phyloP scores from a whole-genome alignment of 1,284 basidiomycete genomes.

The Fomitopsis palustris region DNA sequence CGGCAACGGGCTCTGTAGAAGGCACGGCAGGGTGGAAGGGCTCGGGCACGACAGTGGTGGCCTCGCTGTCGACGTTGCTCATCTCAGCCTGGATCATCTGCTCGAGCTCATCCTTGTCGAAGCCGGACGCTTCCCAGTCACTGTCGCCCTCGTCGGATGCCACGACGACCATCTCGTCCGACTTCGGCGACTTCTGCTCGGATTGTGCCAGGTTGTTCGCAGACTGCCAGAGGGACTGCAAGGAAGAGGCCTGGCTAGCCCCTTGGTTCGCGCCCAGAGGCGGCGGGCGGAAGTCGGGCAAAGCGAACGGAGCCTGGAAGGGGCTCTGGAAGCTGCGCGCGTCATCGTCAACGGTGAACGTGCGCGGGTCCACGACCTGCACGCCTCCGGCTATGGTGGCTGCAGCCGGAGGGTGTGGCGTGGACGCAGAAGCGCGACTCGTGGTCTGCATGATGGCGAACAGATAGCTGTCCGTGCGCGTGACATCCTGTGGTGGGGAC shows the following conservation, averaged over 20 bases:
- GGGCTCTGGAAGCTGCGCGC: slow-evolving; percentile 1
- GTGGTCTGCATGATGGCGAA: not conserved
- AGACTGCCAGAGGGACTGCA: not conserved
- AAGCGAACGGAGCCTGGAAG: not conserved
- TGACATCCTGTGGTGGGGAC: not conserved
- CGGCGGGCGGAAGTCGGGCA: not conserved
- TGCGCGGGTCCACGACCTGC: slow-evolving; percentile 6
- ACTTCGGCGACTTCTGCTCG: slow-evolving; percentile 1
- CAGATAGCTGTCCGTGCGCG: slow-evolving; percentile 1
- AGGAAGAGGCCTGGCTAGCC: not conserved
- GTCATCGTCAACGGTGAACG: slow-evolving; percentile 8
- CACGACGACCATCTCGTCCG: slow-evolving; percentile 5
- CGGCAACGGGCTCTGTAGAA: not conserved
- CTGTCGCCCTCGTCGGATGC: slow-evolving; percentile 8
- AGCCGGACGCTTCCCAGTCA: slow-evolving; percentile 7
- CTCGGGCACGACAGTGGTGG: not conserved
- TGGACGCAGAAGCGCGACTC: not conserved
- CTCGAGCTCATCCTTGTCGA: slow-evolving; percentile 8
- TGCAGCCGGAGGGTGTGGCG: not conserved
- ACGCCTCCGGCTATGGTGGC: not conserved
- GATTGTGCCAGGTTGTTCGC: not conserved
- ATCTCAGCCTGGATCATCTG: slow-evolving; percentile 3
- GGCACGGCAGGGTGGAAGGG: not conserved
- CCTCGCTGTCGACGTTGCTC: not conserved
- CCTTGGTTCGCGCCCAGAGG: not conserved